Base-by-base conservation (phyloP, 352 stramenopile species). In the Peronospora farinosa region DNA sequence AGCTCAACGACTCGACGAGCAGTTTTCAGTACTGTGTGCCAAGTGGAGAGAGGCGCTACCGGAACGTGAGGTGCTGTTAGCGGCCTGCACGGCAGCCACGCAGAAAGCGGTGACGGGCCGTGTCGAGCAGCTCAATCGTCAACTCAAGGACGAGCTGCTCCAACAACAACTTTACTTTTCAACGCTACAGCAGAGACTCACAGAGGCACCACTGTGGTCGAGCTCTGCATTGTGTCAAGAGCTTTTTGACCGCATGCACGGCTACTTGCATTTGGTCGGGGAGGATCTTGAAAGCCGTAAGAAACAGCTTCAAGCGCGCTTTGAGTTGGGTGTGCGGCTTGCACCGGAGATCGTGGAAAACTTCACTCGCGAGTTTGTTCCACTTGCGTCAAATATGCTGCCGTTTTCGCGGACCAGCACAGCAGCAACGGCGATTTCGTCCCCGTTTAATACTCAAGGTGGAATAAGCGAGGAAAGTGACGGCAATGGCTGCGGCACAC, bases 141-240 rank as follows among this genome's bases (percentile, higher is more conserved):
- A 64, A 25, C 56, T 84, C 15, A 78, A 78, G 47, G 54, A 77
- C 42, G 63, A 78, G 39, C 46, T 79, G 21, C 53, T 79, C 2
- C 60, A 74, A 36, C 72, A 83, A 36, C 74, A 85, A 30, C 55
- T 85, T 21, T 78, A 75, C 54, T 81, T 75, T 35, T 72, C 74
- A 17, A 57, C 67, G 13, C 31, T 83, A 35, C 66, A 83, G 47
- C 60, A 67, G 38, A 60, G 69, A 28, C 43, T 85, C 19, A 64
- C 59, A 13, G 54, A 74, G n/a, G 69, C 74, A 15, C 74, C 72
- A 3, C 46, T 83, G 1, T 70, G 57, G 48, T 40, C 44, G 9
- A 67, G 65, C 31, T 65, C 71, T 10, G 43, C 41, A 7, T 54
- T 54, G 4, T 73, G 62, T 27, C 38, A 64, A 44, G 68, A 62